A percentile compares a stretch with the other conserved stretches of the same genome.
Evolutionary conservation across 495 filamentous ascomycete species (phyloP).

Genomic region (Penicillium ucsense): DNA sequence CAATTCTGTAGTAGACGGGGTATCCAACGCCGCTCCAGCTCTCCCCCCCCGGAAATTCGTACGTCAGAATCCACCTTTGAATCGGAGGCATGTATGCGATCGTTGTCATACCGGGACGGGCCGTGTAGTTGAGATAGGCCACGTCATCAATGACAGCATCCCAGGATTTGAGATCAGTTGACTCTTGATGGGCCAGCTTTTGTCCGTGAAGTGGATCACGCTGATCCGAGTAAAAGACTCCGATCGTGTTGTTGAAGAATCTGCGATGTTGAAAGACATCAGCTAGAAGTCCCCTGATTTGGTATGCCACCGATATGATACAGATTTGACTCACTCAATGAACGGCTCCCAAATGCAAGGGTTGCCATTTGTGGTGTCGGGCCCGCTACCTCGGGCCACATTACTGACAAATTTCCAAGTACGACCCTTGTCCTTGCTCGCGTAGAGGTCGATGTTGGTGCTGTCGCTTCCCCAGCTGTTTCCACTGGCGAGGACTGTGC

Average conservation of each 20-base stretch:
- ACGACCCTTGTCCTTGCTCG: conserved; percentile 31
- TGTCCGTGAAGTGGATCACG: conserved; percentile 50
- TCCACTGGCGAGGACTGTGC: conserved; percentile 1
- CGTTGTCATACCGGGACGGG: conserved; percentile 53
- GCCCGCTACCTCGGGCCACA: not conserved
- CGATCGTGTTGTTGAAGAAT: conserved; percentile 33
- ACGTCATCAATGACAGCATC: conserved; percentile 46
- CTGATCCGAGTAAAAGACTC: conserved; percentile 56
- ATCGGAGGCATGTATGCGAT: conserved; percentile 40
- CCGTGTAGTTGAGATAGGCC: conserved; percentile 41
- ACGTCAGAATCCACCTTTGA: conserved; percentile 45
- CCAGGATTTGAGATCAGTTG: conserved; percentile 44
- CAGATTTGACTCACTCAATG: not conserved
- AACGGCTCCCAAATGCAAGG: conserved; percentile 1
- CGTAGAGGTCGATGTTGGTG: conserved; percentile 57
- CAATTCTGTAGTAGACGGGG: conserved; percentile 39
- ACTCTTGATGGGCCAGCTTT: conserved; percentile 49
- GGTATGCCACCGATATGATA: not conserved
- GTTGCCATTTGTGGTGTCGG: not conserved
- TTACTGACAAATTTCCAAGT: not conserved
- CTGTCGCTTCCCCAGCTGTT: conserved; percentile 42
- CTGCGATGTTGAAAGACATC: not conserved
- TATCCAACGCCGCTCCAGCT: conserved; percentile 24
- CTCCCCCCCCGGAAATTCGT: conserved; percentile 35
- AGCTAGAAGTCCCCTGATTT: not conserved